These are phyloP conservation scores for Vigna unguiculata DNA, from an alignment of 306 rosid genomes.

Conservation along the genomic window DNA sequence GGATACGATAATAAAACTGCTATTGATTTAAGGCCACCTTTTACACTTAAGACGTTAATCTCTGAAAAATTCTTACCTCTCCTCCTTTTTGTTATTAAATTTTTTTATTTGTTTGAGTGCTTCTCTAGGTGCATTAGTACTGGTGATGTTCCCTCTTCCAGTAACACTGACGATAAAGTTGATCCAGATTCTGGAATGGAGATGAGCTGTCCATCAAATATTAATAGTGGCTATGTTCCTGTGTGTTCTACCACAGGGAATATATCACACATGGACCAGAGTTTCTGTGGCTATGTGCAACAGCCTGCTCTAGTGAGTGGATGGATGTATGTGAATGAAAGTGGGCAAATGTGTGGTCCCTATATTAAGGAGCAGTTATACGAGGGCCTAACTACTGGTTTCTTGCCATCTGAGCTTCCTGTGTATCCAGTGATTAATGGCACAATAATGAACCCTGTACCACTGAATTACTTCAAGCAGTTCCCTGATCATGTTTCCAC, in stretches of 20 bases:
- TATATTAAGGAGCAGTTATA: conserved; percentile 83
- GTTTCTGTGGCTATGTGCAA: conserved; percentile 55
- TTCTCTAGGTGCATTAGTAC: conserved; percentile 45
- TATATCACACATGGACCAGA: conserved; percentile 54
- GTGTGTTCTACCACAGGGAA: conserved; percentile 52
- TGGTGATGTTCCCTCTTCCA: conserved; percentile 50
- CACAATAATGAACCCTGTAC: conserved; percentile 70
- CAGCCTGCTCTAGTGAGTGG: conserved; percentile 74
- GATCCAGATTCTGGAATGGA: conserved; percentile 55
- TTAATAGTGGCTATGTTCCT: conserved; percentile 52
- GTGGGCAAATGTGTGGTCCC: conserved; percentile 97
- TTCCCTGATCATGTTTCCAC: conserved; percentile 91
- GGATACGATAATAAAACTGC: background rate
- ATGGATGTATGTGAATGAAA: conserved; percentile 95
- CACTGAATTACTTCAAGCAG: conserved; percentile 89
- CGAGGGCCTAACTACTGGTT: conserved; percentile 85
- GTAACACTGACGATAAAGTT: conserved; percentile 54
- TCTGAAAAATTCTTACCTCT: background rate
- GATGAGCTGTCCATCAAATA: conserved; percentile 72
- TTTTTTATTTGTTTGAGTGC: conserved; percentile 34
- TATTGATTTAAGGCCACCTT: background rate
- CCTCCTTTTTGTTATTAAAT: background rate
- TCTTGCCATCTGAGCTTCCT: conserved; percentile 90
- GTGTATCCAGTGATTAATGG: conserved; percentile 87
- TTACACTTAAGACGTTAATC: background rate